phyloP scores from a whole-genome alignment of 2,329 filamentous ascomycete species.

The Ophiostoma perfectum region DNA sequence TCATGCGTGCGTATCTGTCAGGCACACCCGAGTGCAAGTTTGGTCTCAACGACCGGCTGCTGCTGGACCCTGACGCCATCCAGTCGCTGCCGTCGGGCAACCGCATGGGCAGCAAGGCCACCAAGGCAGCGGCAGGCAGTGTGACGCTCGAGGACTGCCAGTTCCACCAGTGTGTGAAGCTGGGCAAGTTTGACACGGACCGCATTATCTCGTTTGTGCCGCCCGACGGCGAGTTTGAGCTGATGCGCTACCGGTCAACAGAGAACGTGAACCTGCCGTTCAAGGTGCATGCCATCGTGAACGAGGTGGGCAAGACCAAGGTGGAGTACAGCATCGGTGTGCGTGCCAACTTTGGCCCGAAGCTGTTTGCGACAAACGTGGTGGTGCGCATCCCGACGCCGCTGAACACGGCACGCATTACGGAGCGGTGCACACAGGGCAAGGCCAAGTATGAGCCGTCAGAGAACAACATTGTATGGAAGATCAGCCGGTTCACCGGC shows the following conservation, averaged over 20 bases:
- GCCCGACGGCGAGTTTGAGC: constrained; percentile 94
- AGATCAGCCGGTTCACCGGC: constrained; percentile 97
- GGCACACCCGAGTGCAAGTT: constrained; percentile 99
- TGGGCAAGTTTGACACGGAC: constrained; percentile 94
- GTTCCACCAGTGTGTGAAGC: constrained; percentile 97
- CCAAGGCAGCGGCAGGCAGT: constrained; percentile 88
- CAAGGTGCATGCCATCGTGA: constrained; percentile 97
- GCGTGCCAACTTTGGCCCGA: constrained; percentile 91
- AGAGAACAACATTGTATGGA: constrained; percentile 98
- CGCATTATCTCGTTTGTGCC: constrained; percentile 96
- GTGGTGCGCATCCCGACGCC: constrained; percentile 91
- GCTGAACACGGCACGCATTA: constrained; percentile 91
- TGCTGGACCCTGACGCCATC: constrained; percentile 73
- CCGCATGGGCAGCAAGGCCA: constrained; percentile 75
- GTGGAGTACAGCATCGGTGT: constrained; percentile 98
- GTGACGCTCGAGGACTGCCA: constrained; percentile 97
- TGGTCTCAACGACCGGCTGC: constrained; percentile 87
- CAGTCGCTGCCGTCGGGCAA: constrained; percentile 67
- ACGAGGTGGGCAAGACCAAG: constrained; percentile 93
- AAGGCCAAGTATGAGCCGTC: constrained; percentile 98
- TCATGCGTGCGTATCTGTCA: constrained; percentile 96
- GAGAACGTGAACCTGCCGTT: constrained; percentile 98
- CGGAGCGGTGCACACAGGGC: constrained; percentile 86
- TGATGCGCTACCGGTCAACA: constrained; percentile 97
- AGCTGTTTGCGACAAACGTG: constrained; percentile 96